Conservation (phyloP, 176 grass and related monocot species). For the Canna indica region DNA sequence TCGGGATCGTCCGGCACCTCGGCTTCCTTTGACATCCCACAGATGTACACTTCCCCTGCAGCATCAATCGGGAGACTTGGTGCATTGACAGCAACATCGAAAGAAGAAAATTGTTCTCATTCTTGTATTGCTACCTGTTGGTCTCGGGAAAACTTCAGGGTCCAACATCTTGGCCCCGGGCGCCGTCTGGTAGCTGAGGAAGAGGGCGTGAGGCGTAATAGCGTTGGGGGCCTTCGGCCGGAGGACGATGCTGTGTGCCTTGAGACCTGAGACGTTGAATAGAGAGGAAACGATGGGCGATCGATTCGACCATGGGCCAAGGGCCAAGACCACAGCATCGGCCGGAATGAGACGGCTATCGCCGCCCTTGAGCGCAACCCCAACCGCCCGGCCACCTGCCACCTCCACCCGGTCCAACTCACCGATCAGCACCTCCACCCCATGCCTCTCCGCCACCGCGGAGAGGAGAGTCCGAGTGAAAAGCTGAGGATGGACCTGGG, state of each 20-base stretch:
- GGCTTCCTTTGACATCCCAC: constrained; percentile 61
- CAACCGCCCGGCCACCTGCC: constrained; percentile 31
- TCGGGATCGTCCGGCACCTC: constrained; percentile 56
- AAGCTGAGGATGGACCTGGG: constrained; percentile 78
- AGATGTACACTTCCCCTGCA: constrained; percentile 88
- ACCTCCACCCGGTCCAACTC: constrained; percentile 65
- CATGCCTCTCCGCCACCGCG: constrained; percentile 24
- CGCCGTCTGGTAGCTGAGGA: constrained; percentile 70
- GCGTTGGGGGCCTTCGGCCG: constrained; percentile 36
- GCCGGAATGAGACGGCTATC: constrained; percentile 36
- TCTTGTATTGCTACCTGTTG: constrained; percentile 43
- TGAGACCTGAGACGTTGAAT: constrained; percentile 58
- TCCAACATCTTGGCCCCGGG: constrained; percentile 75
- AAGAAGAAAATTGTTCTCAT: constrained; percentile 9
- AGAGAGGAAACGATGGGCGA: constrained; percentile 35
- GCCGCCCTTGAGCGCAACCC: constrained; percentile 44
- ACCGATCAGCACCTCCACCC: constrained; percentile 49
- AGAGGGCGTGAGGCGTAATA: constrained; percentile 78
- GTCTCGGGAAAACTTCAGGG: constrained; percentile 71
- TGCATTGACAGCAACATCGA: neutral
- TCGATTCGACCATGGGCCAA: constrained; percentile 65
- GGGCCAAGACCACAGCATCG: constrained; percentile 73
- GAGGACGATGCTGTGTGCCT: constrained; percentile 87
- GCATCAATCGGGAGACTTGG: neutral
- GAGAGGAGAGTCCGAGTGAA: constrained; percentile 72